phyloP scores from a whole-genome alignment of 1,139 yeast genomes.

The Suhomyces anneliseae region DNA sequence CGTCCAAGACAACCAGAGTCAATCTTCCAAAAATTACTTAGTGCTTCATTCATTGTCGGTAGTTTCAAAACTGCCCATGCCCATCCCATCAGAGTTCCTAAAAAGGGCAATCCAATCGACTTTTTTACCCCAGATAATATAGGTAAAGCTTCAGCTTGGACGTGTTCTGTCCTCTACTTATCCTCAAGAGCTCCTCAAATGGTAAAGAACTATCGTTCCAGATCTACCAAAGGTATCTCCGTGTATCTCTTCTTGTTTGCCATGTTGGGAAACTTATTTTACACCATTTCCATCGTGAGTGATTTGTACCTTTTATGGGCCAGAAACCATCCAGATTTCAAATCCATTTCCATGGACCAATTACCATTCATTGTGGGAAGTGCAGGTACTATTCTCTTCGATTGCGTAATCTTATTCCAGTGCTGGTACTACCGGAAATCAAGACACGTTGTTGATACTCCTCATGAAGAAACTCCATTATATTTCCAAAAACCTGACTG shows the following conservation, averaged over 20 bases:
- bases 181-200: constrained; percentile 92
- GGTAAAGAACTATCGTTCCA: constrained; percentile 28
- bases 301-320: constrained; percentile 26
- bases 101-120: not conserved
- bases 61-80: constrained; percentile 6
- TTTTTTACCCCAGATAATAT: constrained; percentile 4
- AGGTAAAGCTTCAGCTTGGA: constrained; percentile 76
- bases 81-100: not conserved
- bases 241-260: constrained; percentile 38
- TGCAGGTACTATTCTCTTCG: constrained; percentile 38
- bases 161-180: constrained; percentile 79
- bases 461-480: not conserved
- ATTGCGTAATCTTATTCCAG: constrained; percentile 34
- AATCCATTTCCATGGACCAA: constrained; percentile 25
- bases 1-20: not conserved
- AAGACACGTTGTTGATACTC: not conserved
- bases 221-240: constrained; percentile 40
- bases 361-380: constrained; percentile 41
- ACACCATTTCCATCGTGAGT: constrained; percentile 32
- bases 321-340: constrained; percentile 8
- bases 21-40: constrained; percentile 8
- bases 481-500: constrained; percentile 41
- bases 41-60: constrained; percentile 6
- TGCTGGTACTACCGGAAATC: constrained; percentile 26
- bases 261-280: constrained; percentile 37